These are phyloP conservation scores for Helianthus annuus DNA, from an alignment of 129 eudicot genomes.

Conservation along the genomic window HanXRQr2.0-SUNRISE NC_035449.2:99349213-99349712, in stretches of 20 bases:
- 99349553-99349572: constrained; percentile 25
- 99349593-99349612: constrained; percentile 3
- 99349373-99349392: constrained; percentile 19
- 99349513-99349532: constrained; percentile 34
- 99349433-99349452: not conserved
- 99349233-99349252: constrained; percentile 38
- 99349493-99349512: constrained; percentile 31
- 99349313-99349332: constrained; percentile 37
- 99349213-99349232: constrained; percentile 53
- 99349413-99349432: constrained; percentile 24
- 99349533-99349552: constrained; percentile 39
- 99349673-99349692: constrained; percentile 27
- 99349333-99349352: constrained; percentile 24
- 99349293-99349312: constrained; percentile 47
- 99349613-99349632: not conserved
- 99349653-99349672: constrained; percentile 3
- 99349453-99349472: not conserved
- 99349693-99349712: constrained; percentile 39
- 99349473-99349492: constrained; percentile 26
- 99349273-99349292: constrained; percentile 34
- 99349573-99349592: constrained; percentile 11
- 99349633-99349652: not conserved
- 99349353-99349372: constrained; percentile 38
- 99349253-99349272: constrained; percentile 23
- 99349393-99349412: not conserved